Percentiles rank a stretch among this genome's conserved stretches.
Evolutionary conservation across 352 stramenopile genomes (phyloP).

Genomic region (Phytophthora pseudosyringae): DNA sequence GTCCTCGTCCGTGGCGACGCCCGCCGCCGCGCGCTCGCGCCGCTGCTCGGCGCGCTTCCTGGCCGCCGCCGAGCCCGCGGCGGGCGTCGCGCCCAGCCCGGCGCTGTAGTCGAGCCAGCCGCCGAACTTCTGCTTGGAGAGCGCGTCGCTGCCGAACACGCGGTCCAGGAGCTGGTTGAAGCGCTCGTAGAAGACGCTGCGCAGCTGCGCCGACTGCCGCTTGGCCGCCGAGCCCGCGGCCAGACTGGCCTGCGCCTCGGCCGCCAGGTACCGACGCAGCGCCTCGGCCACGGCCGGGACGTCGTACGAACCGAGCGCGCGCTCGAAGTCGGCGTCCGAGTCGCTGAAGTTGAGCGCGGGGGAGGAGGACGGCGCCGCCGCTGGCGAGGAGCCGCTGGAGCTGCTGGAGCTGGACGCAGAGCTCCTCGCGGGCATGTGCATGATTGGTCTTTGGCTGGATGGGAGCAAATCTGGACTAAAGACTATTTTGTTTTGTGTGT

Average conservation of each 20-base stretch:
- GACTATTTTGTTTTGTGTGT: slow-evolving; percentile 11
- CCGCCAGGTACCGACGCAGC: slow-evolving; percentile 69
- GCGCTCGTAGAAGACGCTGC: slow-evolving; percentile 86
- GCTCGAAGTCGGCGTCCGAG: slow-evolving; percentile 77
- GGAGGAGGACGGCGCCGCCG: slow-evolving; percentile 19
- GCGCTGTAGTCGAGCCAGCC: slow-evolving; percentile 87
- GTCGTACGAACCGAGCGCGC: slow-evolving; percentile 71
- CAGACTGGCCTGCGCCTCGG: slow-evolving; percentile 73
- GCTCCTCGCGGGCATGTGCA: not conserved
- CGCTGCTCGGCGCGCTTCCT: slow-evolving; percentile 47
- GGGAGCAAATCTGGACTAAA: not conserved
- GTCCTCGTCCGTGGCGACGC: slow-evolving; percentile 55
- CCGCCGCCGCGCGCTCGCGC: slow-evolving; percentile 44
- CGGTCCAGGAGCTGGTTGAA: slow-evolving; percentile 88
- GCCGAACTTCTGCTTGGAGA: slow-evolving; percentile 82
- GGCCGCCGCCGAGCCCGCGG: slow-evolving; percentile 19
- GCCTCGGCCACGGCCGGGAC: slow-evolving; percentile 61
- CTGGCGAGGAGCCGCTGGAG: not conserved
- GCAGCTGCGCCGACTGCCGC: slow-evolving; percentile 78
- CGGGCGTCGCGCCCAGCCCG: slow-evolving; percentile 38
- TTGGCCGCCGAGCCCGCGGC: slow-evolving; percentile 59
- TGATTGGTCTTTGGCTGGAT: slow-evolving; percentile 2
- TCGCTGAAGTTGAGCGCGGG: slow-evolving; percentile 52
- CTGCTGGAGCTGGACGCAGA: not conserved
- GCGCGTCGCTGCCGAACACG: slow-evolving; percentile 72